Conservation (phyloP, 768 basidiomycete genomes). For the Suillus fuscotomentosus region DNA sequence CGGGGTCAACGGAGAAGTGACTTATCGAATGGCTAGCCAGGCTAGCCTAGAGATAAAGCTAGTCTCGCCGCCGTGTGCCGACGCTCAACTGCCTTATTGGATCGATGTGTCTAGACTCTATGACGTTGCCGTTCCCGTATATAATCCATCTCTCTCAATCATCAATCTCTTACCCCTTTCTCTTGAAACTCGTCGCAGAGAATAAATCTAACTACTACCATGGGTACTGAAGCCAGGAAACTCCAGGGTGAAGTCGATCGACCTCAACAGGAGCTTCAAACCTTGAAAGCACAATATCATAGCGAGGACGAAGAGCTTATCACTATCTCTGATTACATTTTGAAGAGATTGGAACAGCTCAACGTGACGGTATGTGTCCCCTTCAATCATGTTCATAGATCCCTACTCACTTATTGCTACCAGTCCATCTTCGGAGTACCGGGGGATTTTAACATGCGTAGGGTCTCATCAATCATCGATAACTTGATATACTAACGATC, state of each 20-base stretch:
- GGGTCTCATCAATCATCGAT: slow-evolving; percentile 2
- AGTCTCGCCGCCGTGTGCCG: no score
- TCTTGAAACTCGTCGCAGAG: background rate
- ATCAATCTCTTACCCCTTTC: background rate
- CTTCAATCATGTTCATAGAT: background rate
- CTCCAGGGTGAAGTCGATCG: slow-evolving; percentile 47
- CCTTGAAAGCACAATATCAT: slow-evolving; percentile 29
- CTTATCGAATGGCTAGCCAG: no score
- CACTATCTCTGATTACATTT: slow-evolving; percentile 57
- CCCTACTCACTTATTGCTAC: slow-evolving; percentile 3
- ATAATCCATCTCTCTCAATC: background rate
- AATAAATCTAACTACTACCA: slow-evolving; percentile 5
- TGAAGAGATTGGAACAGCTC: slow-evolving; percentile 62
- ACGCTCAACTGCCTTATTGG: background rate
- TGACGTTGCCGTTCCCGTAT: background rate
- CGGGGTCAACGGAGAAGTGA: no score
- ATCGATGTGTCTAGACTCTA: background rate
- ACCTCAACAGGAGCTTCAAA: slow-evolving; percentile 45
- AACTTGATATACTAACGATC: slow-evolving; percentile 4
- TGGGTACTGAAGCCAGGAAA: slow-evolving; percentile 13
- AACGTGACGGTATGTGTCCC: slow-evolving; percentile 50
- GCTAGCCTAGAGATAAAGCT: no score
- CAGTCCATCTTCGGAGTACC: slow-evolving; percentile 84
- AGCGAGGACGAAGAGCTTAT: slow-evolving; percentile 39
- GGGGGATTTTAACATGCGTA: slow-evolving; percentile 82